Evolutionary conservation across 768 basidiomycete genomes (phyloP).

Genomic region (Lentinula edodes): DNA sequence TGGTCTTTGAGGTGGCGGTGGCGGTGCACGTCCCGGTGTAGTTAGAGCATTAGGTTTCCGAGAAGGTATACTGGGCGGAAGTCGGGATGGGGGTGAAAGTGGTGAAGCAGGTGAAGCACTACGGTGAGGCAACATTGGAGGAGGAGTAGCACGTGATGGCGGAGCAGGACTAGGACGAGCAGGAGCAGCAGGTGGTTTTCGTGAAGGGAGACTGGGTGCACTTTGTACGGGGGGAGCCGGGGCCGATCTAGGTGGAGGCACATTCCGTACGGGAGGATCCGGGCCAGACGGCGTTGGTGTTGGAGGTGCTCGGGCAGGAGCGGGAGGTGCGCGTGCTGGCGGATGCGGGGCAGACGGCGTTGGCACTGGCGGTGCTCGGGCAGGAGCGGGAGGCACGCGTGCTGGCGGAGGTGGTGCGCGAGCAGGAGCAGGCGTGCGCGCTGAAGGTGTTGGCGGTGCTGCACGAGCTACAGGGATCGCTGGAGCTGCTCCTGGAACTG

Average conservation of each 20-base stretch:
- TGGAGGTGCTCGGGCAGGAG: constrained; percentile 22
- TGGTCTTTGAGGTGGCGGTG: constrained; percentile 41
- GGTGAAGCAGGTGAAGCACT: constrained; percentile 19
- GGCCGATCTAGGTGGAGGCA: constrained; percentile 24
- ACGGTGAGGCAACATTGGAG: constrained; percentile 19
- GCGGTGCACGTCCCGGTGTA: constrained; percentile 29
- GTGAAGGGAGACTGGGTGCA: constrained; percentile 2
- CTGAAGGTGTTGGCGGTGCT: constrained; percentile 21
- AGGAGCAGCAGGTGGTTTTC: constrained; percentile 20
- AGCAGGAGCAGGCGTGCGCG: constrained; percentile 17
- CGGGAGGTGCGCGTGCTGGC: constrained; percentile 23
- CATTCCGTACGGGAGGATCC: constrained; percentile 25
- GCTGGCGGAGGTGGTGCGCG: constrained; percentile 20
- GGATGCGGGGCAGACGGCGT: neutral
- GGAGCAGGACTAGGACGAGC: constrained; percentile 13
- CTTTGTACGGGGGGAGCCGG: constrained; percentile 22
- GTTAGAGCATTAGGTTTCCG: constrained; percentile 30
- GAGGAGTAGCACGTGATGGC: constrained; percentile 20
- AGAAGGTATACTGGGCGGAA: constrained; percentile 24
- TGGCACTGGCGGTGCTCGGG: constrained; percentile 22
- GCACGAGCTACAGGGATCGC: constrained; percentile 22
- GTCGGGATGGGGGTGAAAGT: constrained; percentile 16
- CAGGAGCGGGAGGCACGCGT: constrained; percentile 24
- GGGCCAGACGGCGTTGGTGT: constrained; percentile 26
- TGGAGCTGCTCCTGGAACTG: constrained; percentile 50